A percentile compares a stretch with the other conserved stretches of the same genome.
Evolutionary conservation across 768 basidiomycete genomes (phyloP).

Genomic region (Termitomyces titanicus): DNA sequence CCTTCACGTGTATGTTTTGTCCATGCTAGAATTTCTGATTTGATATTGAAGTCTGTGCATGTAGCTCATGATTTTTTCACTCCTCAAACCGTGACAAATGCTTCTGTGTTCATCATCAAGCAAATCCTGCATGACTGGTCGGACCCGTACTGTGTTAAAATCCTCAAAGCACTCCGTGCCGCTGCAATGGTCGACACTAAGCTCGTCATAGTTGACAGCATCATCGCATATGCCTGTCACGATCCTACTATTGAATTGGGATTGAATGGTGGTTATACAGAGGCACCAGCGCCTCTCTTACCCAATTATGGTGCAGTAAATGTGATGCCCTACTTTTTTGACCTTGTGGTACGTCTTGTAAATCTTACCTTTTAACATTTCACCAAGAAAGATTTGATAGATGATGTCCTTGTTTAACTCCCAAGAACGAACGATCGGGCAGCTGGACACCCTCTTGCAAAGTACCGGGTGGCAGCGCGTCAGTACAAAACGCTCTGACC

Average conservation of each 20-base stretch:
- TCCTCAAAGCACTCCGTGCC: too few species aligned
- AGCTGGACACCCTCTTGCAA: too few species aligned
- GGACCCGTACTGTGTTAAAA: conserved; percentile 24
- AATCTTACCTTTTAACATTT: background rate
- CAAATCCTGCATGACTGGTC: conserved; percentile 38
- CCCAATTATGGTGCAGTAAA: too few species aligned
- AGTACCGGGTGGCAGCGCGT: too few species aligned
- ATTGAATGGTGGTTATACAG: background rate
- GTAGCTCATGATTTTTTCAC: conserved; percentile 33
- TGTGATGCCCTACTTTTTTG: too few species aligned
- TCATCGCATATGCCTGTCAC: conserved; percentile 25
- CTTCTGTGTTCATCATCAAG: conserved; percentile 32
- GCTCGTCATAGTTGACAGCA: conserved; percentile 34
- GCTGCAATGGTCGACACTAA: conserved; percentile 28
- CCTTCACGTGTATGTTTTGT: background rate
- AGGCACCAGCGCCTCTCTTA: conserved; percentile 3
- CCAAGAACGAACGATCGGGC: conserved; percentile 8
- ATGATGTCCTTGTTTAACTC: conserved; percentile 13
- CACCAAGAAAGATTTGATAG: background rate
- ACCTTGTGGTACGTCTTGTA: background rate
- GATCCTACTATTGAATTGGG: background rate
- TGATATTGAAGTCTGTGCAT: background rate
- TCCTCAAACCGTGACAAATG: conserved; percentile 30
- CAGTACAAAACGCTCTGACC: conserved; percentile 5
- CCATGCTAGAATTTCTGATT: background rate